Evolutionary conservation across 2,329 filamentous ascomycete genomes (phyloP).

Genomic region (Alternaria brassicicola): DNA sequence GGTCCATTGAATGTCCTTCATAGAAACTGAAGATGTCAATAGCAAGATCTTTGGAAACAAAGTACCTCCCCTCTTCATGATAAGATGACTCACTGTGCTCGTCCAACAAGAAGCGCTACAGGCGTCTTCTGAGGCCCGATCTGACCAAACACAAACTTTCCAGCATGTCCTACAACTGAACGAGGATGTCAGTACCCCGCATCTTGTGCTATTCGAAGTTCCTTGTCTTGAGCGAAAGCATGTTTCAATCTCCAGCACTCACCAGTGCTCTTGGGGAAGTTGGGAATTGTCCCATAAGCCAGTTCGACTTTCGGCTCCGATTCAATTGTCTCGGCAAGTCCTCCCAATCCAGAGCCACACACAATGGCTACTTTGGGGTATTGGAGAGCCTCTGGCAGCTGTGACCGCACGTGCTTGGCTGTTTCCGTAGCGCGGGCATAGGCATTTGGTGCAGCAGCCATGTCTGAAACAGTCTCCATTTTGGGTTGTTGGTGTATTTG

Average conservation of each 20-base stretch:
- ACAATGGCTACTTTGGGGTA: slow-evolving; percentile 66
- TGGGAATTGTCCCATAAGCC: slow-evolving; percentile 64
- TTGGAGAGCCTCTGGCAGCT: slow-evolving; percentile 58
- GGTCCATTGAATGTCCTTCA: slow-evolving; percentile 68
- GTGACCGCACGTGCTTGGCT: slow-evolving; percentile 55
- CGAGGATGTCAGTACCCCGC: slow-evolving; percentile 5
- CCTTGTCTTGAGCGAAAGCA: not conserved
- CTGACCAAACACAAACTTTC: slow-evolving; percentile 68
- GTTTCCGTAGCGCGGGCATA: slow-evolving; percentile 58
- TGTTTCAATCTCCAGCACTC: slow-evolving; percentile 35
- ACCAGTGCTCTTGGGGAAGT: slow-evolving; percentile 68
- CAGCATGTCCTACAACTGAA: slow-evolving; percentile 64
- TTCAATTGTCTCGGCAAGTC: slow-evolving; percentile 63
- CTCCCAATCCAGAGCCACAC: slow-evolving; percentile 68
- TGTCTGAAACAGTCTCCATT: slow-evolving; percentile 30
- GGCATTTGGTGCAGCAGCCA: slow-evolving; percentile 39
- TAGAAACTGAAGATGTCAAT: slow-evolving; percentile 61
- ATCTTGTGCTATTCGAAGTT: not conserved
- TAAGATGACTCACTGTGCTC: slow-evolving; percentile 63
- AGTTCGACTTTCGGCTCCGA: slow-evolving; percentile 58
- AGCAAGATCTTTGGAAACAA: not conserved
- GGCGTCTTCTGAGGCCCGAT: slow-evolving; percentile 61
- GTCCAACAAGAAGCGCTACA: slow-evolving; percentile 67
- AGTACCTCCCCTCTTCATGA: not conserved
- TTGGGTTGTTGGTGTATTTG: not conserved